These are phyloP conservation scores for Rhodamnia argentea DNA, from an alignment of 345 rosid genomes.

Conservation along the genomic window DNA sequence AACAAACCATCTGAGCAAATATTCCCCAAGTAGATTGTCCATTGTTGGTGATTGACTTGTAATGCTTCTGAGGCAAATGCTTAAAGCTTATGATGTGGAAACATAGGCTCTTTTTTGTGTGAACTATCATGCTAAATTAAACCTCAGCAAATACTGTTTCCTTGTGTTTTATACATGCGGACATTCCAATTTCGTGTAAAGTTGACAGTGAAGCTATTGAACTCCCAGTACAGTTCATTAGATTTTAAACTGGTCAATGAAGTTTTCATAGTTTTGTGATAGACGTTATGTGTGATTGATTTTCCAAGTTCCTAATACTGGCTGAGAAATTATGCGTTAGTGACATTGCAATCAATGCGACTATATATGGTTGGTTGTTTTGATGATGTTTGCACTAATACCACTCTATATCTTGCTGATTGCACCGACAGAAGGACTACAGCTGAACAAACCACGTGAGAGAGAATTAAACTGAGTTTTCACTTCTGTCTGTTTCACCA, in stretches of 20 bases:
- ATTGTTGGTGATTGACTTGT: not conserved
- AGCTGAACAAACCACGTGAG: not conserved
- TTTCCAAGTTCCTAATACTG: not conserved
- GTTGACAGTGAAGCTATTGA: not conserved
- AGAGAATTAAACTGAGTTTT: not conserved
- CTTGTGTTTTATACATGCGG: not conserved
- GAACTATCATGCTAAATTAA: not conserved
- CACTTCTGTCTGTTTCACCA: not conserved
- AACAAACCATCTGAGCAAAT: conserved; percentile 43
- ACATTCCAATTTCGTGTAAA: not conserved
- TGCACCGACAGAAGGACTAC: not conserved
- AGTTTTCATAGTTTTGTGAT: not conserved
- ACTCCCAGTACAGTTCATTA: not conserved
- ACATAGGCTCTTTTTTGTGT: not conserved
- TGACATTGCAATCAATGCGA: not conserved
- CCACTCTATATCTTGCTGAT: not conserved
- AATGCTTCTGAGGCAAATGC: not conserved
- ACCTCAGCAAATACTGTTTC: not conserved
- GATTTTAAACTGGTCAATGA: not conserved
- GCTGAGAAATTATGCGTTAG: not conserved
- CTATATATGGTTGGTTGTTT: not conserved
- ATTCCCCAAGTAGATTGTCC: conserved; percentile 23
- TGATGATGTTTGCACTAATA: not conserved
- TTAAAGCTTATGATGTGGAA: not conserved
- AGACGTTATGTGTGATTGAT: not conserved